Conservation (phyloP, 768 basidiomycete species). For the Tricholoma flavovirens region DNA sequence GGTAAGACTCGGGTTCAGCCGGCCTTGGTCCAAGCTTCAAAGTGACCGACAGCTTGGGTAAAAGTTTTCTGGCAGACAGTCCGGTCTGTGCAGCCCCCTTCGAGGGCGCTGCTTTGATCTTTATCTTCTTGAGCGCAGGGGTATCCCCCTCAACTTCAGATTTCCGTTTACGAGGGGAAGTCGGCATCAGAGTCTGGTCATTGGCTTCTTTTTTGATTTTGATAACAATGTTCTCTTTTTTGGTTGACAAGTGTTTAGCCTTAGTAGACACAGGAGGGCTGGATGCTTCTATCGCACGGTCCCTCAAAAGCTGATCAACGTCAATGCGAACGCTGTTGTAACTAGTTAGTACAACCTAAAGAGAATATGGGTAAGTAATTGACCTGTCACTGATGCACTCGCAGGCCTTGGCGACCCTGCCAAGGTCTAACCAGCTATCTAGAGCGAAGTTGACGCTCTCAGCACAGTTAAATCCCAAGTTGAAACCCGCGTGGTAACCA, state of each 20-base stretch:
- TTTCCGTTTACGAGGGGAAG: constrained; percentile 36
- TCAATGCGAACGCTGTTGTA: constrained; percentile 80
- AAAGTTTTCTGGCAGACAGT: constrained; percentile 4
- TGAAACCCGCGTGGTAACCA: constrained; percentile 97
- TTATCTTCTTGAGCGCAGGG: constrained; percentile 47
- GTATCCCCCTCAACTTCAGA: constrained; percentile 28
- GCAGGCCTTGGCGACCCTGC: constrained; percentile 73
- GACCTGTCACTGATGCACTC: constrained; percentile 73
- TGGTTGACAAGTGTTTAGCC: constrained; percentile 14
- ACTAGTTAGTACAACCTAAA: neutral
- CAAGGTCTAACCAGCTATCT: constrained; percentile 89
- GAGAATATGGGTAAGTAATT: constrained; percentile 4
- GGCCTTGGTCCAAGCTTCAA: constrained; percentile 65
- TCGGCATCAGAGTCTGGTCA: constrained; percentile 19
- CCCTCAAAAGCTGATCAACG: constrained; percentile 76
- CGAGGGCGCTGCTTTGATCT: constrained; percentile 30
- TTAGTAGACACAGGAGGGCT: constrained; percentile 15
- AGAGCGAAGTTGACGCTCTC: constrained; percentile 97
- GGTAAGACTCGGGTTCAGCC: constrained; percentile 48
- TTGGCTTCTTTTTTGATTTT: constrained; percentile 20
- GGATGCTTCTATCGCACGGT: constrained; percentile 48
- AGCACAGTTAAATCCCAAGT: constrained; percentile 93
- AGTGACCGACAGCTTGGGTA: constrained; percentile 47
- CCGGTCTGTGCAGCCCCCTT: constrained; percentile 17
- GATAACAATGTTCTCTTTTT: constrained; percentile 21